phyloP scores from a whole-genome alignment of 345 rosid genomes.

The Arabidopsis arenosa region DNA sequence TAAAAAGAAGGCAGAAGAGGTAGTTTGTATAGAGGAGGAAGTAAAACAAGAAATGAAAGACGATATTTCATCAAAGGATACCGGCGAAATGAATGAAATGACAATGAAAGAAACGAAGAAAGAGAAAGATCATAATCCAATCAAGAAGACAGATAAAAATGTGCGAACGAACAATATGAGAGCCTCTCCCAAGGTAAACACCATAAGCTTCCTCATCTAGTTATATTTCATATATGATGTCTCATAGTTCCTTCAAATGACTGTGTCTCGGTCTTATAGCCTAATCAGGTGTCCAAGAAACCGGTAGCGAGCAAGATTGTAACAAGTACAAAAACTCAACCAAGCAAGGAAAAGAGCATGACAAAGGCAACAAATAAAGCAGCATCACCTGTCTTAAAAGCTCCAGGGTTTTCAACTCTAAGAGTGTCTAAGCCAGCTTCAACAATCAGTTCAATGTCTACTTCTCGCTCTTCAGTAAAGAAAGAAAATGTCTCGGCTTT shows the following conservation, averaged over 20 bases:
- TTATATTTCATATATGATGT: not conserved
- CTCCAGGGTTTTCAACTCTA: constrained; percentile 52
- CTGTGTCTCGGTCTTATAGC: constrained; percentile 44
- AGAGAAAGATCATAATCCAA: constrained; percentile 36
- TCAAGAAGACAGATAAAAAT: constrained; percentile 41
- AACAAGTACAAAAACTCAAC: constrained; percentile 26
- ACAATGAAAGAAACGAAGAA: constrained; percentile 37
- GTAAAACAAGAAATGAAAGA: constrained; percentile 36
- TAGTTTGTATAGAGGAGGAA: constrained; percentile 3
- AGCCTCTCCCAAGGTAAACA: constrained; percentile 59
- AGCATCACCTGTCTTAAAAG: constrained; percentile 43
- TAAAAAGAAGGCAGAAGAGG: constrained; percentile 39
- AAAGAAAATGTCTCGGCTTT: constrained; percentile 42
- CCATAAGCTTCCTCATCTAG: not conserved
- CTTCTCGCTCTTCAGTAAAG: constrained; percentile 41
- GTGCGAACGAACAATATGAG: constrained; percentile 43
- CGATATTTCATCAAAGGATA: constrained; percentile 36
- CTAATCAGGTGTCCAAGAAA: constrained; percentile 46
- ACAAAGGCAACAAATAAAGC: constrained; percentile 40
- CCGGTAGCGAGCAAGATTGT: constrained; percentile 12
- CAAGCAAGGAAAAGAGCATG: constrained; percentile 34
- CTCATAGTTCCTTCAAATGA: constrained; percentile 6
- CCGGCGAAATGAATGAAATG: constrained; percentile 15
- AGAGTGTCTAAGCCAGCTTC: constrained; percentile 55
- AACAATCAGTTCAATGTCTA: constrained; percentile 40